A percentile compares a stretch with the other conserved stretches of the same genome.
phyloP scores from a whole-genome alignment of 805 yeast genomes.

The Nakazawaea holstii region DNA sequence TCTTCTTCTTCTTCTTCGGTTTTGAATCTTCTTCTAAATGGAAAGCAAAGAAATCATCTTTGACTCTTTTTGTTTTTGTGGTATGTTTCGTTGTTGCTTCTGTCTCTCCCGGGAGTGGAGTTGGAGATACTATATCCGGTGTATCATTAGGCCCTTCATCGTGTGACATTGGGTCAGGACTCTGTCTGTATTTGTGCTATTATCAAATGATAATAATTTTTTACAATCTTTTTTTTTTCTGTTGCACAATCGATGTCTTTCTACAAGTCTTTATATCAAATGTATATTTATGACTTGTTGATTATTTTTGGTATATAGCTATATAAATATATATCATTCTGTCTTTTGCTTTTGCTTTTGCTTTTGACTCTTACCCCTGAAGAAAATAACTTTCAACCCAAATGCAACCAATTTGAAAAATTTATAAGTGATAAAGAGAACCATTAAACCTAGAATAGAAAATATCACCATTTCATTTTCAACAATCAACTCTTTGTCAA shows the following conservation, averaged over 20 bases:
- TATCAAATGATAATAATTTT: too few relatives aligned
- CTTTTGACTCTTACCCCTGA: background rate
- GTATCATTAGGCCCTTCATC: background rate
- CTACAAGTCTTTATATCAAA: too few relatives aligned
- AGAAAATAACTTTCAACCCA: slow-evolving; percentile 1
- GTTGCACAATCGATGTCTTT: background rate
- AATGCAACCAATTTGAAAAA: background rate
- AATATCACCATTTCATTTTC: slow-evolving; percentile 45
- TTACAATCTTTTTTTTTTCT: background rate
- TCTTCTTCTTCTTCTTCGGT: background rate
- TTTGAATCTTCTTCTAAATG: slow-evolving; percentile 1
- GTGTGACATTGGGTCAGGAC: too few relatives aligned
- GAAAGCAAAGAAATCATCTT: slow-evolving; percentile 13
- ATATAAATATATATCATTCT: background rate
- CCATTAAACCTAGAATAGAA: slow-evolving; percentile 26
- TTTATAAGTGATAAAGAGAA: slow-evolving; percentile 2
- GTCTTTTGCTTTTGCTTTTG: background rate
- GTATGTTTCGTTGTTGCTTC: background rate
- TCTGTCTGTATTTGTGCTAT: background rate
- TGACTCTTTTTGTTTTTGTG: background rate
- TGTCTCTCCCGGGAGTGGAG: background rate
- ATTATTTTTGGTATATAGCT: too few relatives aligned
- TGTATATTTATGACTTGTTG: background rate
- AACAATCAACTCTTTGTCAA: slow-evolving; percentile 39
- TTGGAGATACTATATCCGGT: background rate